A percentile compares a stretch with the other conserved stretches of the same genome.
Evolutionary conservation across 805 yeast species (phyloP).

Genomic region (Metschnikowia drakensbergensis): DNA sequence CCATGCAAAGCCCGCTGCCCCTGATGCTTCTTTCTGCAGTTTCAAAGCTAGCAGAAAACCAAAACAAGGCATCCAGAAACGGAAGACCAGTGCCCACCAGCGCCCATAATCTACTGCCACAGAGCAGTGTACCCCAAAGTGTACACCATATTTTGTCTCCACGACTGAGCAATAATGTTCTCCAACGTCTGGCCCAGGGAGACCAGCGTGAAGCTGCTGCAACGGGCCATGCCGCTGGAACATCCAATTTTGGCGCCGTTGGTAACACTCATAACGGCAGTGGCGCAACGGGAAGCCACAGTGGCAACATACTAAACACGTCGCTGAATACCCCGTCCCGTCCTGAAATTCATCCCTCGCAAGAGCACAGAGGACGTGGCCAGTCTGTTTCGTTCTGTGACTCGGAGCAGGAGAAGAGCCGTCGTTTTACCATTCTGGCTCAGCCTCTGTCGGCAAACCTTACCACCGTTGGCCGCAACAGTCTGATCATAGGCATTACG

Average conservation of each 20-base stretch:
- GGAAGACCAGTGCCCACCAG: not conserved
- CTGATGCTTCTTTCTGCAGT: not conserved
- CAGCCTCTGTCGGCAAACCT: slow-evolving; percentile 37
- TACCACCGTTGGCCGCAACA: slow-evolving; percentile 10
- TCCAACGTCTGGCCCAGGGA: slow-evolving; percentile 1
- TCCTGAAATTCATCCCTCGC: slow-evolving; percentile 6
- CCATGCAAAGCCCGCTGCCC: slow-evolving; percentile 1
- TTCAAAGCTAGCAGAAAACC: slow-evolving; percentile 1
- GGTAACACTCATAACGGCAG: not conserved
- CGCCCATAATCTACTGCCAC: slow-evolving; percentile 2
- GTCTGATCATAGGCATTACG: slow-evolving; percentile 8
- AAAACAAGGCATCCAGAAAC: not conserved
- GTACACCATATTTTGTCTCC: not conserved
- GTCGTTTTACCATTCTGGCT: slow-evolving; percentile 42
- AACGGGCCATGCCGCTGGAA: not conserved
- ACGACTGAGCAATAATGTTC: slow-evolving; percentile 1
- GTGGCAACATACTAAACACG: not conserved
- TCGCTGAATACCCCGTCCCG: not conserved
- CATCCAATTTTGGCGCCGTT: not conserved
- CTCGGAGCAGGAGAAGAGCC: slow-evolving; percentile 31
- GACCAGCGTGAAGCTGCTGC: not conserved
- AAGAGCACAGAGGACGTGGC: slow-evolving; percentile 8
- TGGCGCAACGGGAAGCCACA: not conserved
- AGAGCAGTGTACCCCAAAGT: not conserved
- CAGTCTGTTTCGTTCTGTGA: slow-evolving; percentile 36